Evolutionary conservation across 306 rosid genomes (phyloP).

Genomic region (Rosa chinensis): DNA sequence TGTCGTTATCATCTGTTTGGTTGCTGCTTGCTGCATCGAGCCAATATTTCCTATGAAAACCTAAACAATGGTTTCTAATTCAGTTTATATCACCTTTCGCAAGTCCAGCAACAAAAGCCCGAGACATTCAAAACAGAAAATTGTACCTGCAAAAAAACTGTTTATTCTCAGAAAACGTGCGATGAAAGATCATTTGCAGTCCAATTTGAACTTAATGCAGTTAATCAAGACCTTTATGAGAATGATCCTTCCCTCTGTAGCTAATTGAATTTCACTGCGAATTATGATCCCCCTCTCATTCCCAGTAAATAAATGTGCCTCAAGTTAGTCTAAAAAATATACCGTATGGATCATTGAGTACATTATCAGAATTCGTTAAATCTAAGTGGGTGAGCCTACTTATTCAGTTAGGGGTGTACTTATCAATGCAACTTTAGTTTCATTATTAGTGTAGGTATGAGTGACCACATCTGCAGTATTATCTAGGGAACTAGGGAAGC

Average conservation of each 20-base stretch:
- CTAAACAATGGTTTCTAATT: neutral
- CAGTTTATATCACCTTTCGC: neutral
- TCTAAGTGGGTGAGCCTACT: neutral
- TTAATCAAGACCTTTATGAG: too few relatives aligned
- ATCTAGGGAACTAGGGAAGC: neutral
- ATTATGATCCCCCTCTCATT: too few relatives aligned
- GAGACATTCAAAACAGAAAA: too few relatives aligned
- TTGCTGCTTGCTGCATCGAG: neutral
- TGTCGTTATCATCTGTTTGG: neutral
- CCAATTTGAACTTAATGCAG: too few relatives aligned
- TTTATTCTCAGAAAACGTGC: too few relatives aligned
- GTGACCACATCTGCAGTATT: neutral
- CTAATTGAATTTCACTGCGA: neutral
- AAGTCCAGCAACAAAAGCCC: too few relatives aligned
- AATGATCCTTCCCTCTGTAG: neutral
- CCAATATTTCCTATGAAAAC: neutral
- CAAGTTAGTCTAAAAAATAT: too few relatives aligned
- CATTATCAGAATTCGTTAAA: neutral
- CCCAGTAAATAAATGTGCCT: neutral
- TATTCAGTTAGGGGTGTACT: neutral
- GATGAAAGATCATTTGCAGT: too few relatives aligned
- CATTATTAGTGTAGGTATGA: neutral
- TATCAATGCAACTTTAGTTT: neutral
- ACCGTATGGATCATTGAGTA: neutral
- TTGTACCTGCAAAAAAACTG: neutral